A percentile compares a stretch with the other conserved stretches of the same genome.
These are phyloP conservation scores for Dothistroma pini DNA, from an alignment of 2,329 filamentous ascomycete species.

Conservation along the genomic window DNA sequence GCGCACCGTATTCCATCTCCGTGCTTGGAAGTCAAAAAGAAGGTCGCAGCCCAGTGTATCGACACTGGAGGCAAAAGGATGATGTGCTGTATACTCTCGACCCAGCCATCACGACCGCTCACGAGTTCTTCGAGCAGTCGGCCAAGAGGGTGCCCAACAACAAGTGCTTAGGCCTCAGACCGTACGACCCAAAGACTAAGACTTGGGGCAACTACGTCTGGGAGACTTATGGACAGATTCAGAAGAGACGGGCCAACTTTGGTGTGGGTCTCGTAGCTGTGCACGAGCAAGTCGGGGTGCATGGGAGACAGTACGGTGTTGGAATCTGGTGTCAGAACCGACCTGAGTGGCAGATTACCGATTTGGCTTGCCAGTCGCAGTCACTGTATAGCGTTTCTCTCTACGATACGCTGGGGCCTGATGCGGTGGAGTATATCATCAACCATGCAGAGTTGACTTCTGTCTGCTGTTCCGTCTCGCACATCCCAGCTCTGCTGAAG, in stretches of 20 bases:
- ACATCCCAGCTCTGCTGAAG: slow-evolving; percentile 78
- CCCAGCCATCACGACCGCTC: slow-evolving; percentile 46
- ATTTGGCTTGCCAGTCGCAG: slow-evolving; percentile 83
- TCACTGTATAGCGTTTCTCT: slow-evolving; percentile 86
- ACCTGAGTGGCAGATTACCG: slow-evolving; percentile 84
- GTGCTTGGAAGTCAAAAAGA: slow-evolving; percentile 71
- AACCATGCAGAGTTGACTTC: slow-evolving; percentile 77
- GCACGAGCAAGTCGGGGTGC: slow-evolving; percentile 68
- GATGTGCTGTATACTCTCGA: slow-evolving; percentile 69
- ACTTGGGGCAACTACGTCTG: slow-evolving; percentile 75
- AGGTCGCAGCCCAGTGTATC: slow-evolving; percentile 72
- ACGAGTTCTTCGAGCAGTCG: slow-evolving; percentile 36
- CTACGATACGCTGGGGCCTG: slow-evolving; percentile 91
- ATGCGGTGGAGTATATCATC: slow-evolving; percentile 91
- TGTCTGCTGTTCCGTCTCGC: slow-evolving; percentile 73
- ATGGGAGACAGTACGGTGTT: slow-evolving; percentile 65
- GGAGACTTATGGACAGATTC: slow-evolving; percentile 78
- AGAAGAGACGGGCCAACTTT: slow-evolving; percentile 73
- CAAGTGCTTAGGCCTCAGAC: slow-evolving; percentile 73
- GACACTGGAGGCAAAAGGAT: slow-evolving; percentile 75
- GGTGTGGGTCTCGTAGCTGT: slow-evolving; percentile 82
- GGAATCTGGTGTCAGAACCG: slow-evolving; percentile 86
- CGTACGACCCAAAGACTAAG: slow-evolving; percentile 72
- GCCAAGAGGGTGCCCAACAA: slow-evolving; percentile 61
- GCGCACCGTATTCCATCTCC: slow-evolving; percentile 72